Evolutionary conservation across 768 basidiomycete species (phyloP), one percentile per base, ranked within the genome.

Genomic region (Rhodotorula graminis): DNA sequence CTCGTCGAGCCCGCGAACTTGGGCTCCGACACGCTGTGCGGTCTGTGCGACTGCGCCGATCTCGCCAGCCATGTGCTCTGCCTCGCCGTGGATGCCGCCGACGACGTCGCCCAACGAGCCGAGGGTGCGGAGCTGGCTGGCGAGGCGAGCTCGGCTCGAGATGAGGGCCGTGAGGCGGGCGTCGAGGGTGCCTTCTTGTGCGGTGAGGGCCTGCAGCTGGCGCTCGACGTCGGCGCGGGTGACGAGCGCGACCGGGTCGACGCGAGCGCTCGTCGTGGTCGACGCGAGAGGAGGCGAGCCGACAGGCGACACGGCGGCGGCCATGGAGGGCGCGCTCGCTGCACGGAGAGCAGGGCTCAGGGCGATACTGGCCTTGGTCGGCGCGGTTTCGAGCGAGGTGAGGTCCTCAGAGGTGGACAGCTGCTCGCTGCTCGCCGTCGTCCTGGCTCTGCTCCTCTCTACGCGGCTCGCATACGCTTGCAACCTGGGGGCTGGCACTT

Each of bases 21-120:
- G 88, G 46, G 92, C 90, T n/a, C 94, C 92, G 15, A 99, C 90
- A 61, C 94, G 84, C 77, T 93, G 88, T 19, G 90, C 91, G 19
- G 89, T 94, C 58, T 70, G 61, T 37, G 74, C 74, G 0, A 76
- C 74, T 0, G 42, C 61, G 0, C 66, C 65, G 3, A 76, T 58
- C 40, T 70, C 65, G 10, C 16, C n/a, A 4, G 64, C 65, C 66
- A 69, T 68, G 21, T 65, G 63, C 27, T 57, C 62, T 14, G 71
- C 61, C 46, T 76, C 71, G 3, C n/a, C 50, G 50, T 70, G 44
- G n/a, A 76, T 72, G 14, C 69, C 69, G 5, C 49, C 53, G 8
- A 76, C 66, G 18, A 71, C 71, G 19, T 67, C 53, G 3, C 57
- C 6, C 21, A 76, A 46, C 12, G 52, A 57, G 8, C 61, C 64